A percentile compares a stretch with the other conserved stretches of the same genome.
Conservation (phyloP, 306 rosid genomes). For the Cucumis melo region DNA sequence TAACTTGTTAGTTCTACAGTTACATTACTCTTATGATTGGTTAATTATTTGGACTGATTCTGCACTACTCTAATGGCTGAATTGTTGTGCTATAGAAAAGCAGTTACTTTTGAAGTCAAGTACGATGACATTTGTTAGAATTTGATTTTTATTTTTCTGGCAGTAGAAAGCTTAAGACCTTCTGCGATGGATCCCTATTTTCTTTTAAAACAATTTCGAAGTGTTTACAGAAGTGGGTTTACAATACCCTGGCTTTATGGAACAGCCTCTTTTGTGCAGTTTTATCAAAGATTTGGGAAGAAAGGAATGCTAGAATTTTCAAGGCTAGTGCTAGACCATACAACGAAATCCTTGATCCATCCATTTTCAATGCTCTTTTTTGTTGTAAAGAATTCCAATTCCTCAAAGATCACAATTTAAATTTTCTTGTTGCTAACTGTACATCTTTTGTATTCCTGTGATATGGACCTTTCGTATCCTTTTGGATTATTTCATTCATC, state of each 20-base stretch:
- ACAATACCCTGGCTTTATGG: not conserved
- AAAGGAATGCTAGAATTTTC: too few species aligned
- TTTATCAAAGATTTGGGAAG: too few species aligned
- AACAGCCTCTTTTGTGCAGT: too few species aligned
- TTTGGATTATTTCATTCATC: too few species aligned
- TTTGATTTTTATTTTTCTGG: not conserved
- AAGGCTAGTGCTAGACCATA: too few species aligned
- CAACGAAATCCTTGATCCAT: too few species aligned
- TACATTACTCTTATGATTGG: not conserved
- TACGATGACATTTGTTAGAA: not conserved
- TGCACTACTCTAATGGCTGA: not conserved
- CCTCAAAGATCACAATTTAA: too few species aligned
- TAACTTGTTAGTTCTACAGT: not conserved
- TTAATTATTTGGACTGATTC: not conserved
- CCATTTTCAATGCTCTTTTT: too few species aligned
- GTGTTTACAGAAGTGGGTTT: not conserved
- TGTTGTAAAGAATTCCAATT: too few species aligned
- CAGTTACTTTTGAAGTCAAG: not conserved
- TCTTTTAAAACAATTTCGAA: not conserved
- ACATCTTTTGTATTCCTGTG: too few species aligned
- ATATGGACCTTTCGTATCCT: too few species aligned
- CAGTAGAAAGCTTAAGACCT: not conserved
- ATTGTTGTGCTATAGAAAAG: not conserved
- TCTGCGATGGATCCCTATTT: not conserved
- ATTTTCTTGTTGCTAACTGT: too few species aligned